phyloP scores from a whole-genome alignment of 2,329 filamentous ascomycete species.

The Hysterium pulicare region DNA sequence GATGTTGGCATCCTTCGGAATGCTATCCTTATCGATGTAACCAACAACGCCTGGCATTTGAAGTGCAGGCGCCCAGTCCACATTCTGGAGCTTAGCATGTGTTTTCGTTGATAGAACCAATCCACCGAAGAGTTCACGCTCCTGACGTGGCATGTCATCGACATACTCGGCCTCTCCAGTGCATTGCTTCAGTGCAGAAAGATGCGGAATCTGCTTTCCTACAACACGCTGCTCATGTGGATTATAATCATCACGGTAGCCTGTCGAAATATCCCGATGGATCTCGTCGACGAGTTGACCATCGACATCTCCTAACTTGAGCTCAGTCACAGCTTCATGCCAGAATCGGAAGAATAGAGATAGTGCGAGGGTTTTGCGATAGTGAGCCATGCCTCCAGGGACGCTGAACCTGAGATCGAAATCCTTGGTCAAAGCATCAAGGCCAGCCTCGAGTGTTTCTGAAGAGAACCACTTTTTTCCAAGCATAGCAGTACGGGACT shows the following conservation, averaged over 20 bases:
- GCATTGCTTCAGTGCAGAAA: slow-evolving; percentile 86
- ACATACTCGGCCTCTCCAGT: slow-evolving; percentile 94
- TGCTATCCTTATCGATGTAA: slow-evolving; percentile 76
- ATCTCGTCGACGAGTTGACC: slow-evolving; percentile 75
- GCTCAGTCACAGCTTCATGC: slow-evolving; percentile 71
- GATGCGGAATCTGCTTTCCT: slow-evolving; percentile 78
- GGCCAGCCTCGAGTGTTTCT: slow-evolving; percentile 77
- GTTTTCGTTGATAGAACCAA: slow-evolving; percentile 84
- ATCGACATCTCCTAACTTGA: slow-evolving; percentile 59
- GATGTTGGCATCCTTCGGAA: slow-evolving; percentile 78
- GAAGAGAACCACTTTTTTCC: slow-evolving; percentile 77
- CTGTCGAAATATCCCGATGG: slow-evolving; percentile 74
- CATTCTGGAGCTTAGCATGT: slow-evolving; percentile 76
- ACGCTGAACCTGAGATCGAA: slow-evolving; percentile 85
- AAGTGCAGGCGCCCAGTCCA: slow-evolving; percentile 72
- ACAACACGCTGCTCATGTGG: slow-evolving; percentile 79
- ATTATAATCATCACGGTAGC: slow-evolving; percentile 70
- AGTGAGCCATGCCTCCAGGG: slow-evolving; percentile 94
- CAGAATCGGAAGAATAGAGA: slow-evolving; percentile 98
- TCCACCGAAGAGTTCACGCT: slow-evolving; percentile 83
- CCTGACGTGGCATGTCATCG: slow-evolving; percentile 80
- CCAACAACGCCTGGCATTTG: slow-evolving; percentile 84
- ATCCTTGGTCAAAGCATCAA: slow-evolving; percentile 77
- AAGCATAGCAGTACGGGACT: slow-evolving; percentile 65
- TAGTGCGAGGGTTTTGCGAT: slow-evolving; percentile 81